Percentiles rank a stretch among this genome's conserved stretches.
Conservation (phyloP, 352 stramenopile species). For the Pythium pyrilobum region DNA sequence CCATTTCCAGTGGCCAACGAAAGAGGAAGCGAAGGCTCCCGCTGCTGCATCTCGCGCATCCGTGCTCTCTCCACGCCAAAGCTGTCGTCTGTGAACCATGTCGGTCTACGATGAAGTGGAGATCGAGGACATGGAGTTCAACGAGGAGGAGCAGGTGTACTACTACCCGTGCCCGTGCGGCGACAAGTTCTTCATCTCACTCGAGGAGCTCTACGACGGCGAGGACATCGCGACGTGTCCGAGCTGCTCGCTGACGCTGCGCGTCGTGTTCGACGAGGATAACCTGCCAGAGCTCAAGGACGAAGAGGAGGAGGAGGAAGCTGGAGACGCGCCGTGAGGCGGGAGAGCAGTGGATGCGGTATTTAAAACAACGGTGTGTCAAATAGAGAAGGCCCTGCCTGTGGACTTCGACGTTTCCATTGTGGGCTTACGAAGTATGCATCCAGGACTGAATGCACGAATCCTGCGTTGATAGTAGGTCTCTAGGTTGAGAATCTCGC, state of each 20-base stretch:
- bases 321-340: constrained; percentile 14
- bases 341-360: background rate
- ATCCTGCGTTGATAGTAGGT: too few relatives aligned
- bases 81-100: constrained; percentile 26
- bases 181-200: constrained; percentile 89
- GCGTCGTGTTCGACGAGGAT: constrained; percentile 94
- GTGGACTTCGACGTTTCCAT: too few relatives aligned
- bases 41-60: too few relatives aligned
- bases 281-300: constrained; percentile 66
- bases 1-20: background rate
- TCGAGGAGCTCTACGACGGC: constrained; percentile 89
- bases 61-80: too few relatives aligned
- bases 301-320: constrained; percentile 28
- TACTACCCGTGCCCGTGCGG: constrained; percentile 98
- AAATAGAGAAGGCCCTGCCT: too few relatives aligned
- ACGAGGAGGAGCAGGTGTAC: constrained; percentile 92
- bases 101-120: constrained; percentile 98
- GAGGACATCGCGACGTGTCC: constrained; percentile 97
- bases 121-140: constrained; percentile 98
- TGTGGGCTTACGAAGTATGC: too few relatives aligned
- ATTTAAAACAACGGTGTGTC: constrained; percentile 5
- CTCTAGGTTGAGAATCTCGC: too few relatives aligned
- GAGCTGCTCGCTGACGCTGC: constrained; percentile 95
- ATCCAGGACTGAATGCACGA: too few relatives aligned
- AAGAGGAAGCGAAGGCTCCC: background rate